Evolutionary conservation across 169 alveolate genomes (phyloP).

Genomic region (Plasmodium vivax): DNA sequence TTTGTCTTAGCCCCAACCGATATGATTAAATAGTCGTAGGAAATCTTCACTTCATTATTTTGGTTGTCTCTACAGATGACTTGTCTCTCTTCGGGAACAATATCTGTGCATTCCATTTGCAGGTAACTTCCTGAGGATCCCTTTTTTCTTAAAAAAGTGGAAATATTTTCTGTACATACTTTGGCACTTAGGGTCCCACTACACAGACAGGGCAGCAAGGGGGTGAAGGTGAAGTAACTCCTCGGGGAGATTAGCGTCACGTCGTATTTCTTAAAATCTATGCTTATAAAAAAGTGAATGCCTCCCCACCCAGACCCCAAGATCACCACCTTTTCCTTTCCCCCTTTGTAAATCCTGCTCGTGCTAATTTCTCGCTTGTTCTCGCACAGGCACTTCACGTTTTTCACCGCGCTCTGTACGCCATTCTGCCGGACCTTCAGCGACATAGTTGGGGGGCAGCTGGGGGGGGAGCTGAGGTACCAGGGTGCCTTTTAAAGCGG

Average conservation of each 20-base stretch:
- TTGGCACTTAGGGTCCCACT: constrained; percentile 76
- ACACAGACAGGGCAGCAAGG: constrained; percentile 81
- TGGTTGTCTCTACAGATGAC: constrained; percentile 28
- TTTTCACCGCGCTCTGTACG: neutral
- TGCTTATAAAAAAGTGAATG: constrained; percentile 74
- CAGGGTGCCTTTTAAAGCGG: neutral
- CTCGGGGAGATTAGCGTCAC: constrained; percentile 83
- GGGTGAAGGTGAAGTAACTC: constrained; percentile 85
- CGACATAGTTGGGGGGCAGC: neutral
- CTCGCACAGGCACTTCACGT: neutral
- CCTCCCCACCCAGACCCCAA: constrained; percentile 88
- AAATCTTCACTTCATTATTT: constrained; percentile 39
- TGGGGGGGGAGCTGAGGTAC: neutral
- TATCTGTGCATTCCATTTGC: constrained; percentile 75
- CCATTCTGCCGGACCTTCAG: neutral
- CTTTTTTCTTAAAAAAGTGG: constrained; percentile 66
- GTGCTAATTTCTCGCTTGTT: neutral
- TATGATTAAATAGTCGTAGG: constrained; percentile 80
- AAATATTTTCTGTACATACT: constrained; percentile 79
- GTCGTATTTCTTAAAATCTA: constrained; percentile 80
- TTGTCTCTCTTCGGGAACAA: constrained; percentile 10
- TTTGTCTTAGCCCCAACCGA: constrained; percentile 85
- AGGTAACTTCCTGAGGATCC: constrained; percentile 26
- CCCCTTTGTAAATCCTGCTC: neutral
- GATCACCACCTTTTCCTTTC: constrained; percentile 75